Conservation (phyloP, 2,329 filamentous ascomycete species). For the Paecilomyces fulvus region DNA sequence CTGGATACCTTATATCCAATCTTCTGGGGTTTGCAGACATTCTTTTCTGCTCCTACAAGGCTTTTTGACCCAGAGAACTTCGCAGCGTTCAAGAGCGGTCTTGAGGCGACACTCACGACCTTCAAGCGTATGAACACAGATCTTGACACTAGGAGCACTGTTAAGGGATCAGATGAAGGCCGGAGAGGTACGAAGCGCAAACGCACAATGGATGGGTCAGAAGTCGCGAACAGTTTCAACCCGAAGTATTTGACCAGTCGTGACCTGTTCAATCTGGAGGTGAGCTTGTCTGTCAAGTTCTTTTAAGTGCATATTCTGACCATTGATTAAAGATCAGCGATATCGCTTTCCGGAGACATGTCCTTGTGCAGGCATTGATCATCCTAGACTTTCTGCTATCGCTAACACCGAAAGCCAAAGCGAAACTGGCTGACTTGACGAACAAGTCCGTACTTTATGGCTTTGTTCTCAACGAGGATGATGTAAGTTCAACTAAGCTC, state of each 20-base stretch:
- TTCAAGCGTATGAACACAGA: slow-evolving; percentile 66
- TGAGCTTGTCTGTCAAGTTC: slow-evolving; percentile 29
- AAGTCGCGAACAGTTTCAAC: slow-evolving; percentile 71
- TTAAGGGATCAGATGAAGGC: slow-evolving; percentile 54
- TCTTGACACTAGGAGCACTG: slow-evolving; percentile 55
- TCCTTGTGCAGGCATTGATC: slow-evolving; percentile 91
- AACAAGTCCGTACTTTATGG: slow-evolving; percentile 88
- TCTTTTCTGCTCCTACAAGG: slow-evolving; percentile 80
- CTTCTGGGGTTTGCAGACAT: slow-evolving; percentile 89
- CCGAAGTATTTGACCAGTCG: slow-evolving; percentile 97
- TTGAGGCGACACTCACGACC: slow-evolving; percentile 57
- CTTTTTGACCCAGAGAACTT: slow-evolving; percentile 69
- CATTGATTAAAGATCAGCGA: slow-evolving; percentile 63
- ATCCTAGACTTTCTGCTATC: slow-evolving; percentile 93
- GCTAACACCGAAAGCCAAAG: slow-evolving; percentile 71
- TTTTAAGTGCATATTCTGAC: slow-evolving; percentile 13
- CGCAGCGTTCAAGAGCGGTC: slow-evolving; percentile 51
- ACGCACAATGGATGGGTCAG: slow-evolving; percentile 51
- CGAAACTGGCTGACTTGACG: slow-evolving; percentile 61
- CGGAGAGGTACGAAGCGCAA: slow-evolving; percentile 65
- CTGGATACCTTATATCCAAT: slow-evolving; percentile 72
- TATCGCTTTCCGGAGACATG: slow-evolving; percentile 84
- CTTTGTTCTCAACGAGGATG: slow-evolving; percentile 70
- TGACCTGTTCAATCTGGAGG: slow-evolving; percentile 92
- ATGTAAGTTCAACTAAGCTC: slow-evolving; percentile 46